Evolutionary conservation across 305 asterid species (phyloP), one percentile per base, ranked within the genome.

Genomic region (Andrographis paniculata): DNA sequence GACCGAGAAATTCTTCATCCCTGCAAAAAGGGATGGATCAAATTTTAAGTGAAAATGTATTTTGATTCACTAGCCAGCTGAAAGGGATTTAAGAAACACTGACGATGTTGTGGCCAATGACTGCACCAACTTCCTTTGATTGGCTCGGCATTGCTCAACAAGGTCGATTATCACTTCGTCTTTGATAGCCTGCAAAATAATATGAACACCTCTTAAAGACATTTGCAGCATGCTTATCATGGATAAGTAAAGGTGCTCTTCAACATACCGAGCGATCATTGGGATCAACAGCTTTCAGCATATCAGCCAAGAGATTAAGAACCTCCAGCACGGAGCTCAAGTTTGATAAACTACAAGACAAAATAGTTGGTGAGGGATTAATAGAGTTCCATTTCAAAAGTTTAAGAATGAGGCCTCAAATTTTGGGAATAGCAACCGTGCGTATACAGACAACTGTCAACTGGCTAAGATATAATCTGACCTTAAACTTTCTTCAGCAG

Each of bases 141-240:
- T 87, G 49, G 77, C 52, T 48, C 77, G 91, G 35, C 97, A 84
- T 61, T 66, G 94, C 63, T 84, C 93, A 37, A 79, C 97, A 46
- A 92, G 94, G 69, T 92, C 97, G 18, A 79, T 65, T 48, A 92
- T 87, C 50, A 92, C 87, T 70, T 92, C 99, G 65, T 84, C 86
- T 52, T 79, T 79, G 20, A 87, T 61, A 65, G 91, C 78, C 97
- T 92, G 67, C 44, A 57, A 50, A 31, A 27, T 51, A 37, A 58
- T 44, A 31, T 14, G 17, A 48, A 23, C 17, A 22, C 50, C 50
- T 41, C 50, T 22, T 60, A n/a, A 56, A 43, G 27, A 54, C 23
- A 23, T 15, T 15, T 6, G 15, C 44, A 35, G 17, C 6, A 50
- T 36, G 53, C 30, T 33, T 16, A 53, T 20, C 50, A 47, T 3